Base-by-base conservation (phyloP, 139 green algal genomes). In the Chara braunii region DNA sequence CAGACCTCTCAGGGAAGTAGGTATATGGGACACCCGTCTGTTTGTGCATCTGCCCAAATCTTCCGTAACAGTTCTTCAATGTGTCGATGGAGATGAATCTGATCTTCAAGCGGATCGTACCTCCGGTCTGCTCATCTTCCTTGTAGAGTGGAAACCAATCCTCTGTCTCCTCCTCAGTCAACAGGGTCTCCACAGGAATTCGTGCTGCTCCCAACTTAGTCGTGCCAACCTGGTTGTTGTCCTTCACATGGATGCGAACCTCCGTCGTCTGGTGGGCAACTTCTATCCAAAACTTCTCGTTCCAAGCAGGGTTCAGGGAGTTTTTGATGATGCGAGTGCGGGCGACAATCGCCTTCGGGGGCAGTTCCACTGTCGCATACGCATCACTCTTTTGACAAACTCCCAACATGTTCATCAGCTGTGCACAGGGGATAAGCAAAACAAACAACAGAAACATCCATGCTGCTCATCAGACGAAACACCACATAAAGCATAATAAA, bases 1-100 rank as follows among this genome's bases (percentile, higher is more conserved):
- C 73, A 0, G 11, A 9, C 26, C 73, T 67, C 67, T 64, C 35
- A 2, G 73, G 73, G 67, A 80, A 80, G 59, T 78, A 80, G 6
- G 48, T 55, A 31, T 37, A 28, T 1, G 73, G 73, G 24, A 80
- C 65, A 31, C 61, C 70, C 26, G 23, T 12, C 11, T 56, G n/a
- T 29, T 30, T 28, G 50, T 28, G 11, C 11, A 58, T 14, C 11
- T 30, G 28, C 11, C 12, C 50, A 11, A 23, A 26, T 11, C 50
- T 11, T 11, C 50, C 11, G 50, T 30, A 14, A 26, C 50, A 26
- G 50, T 70, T 53, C 18, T n/a, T 28, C 18, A 26, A 26, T 18
- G 40, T 48, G 4, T 73, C 33, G 23, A 59, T 12, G 3, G 68
- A 12, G 31, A 70, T 56, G 56, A 69, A 64, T n/a, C n/a, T n/a